Conservation (phyloP, 2,329 filamentous ascomycete species). For the Fusarium palustre region DNA sequence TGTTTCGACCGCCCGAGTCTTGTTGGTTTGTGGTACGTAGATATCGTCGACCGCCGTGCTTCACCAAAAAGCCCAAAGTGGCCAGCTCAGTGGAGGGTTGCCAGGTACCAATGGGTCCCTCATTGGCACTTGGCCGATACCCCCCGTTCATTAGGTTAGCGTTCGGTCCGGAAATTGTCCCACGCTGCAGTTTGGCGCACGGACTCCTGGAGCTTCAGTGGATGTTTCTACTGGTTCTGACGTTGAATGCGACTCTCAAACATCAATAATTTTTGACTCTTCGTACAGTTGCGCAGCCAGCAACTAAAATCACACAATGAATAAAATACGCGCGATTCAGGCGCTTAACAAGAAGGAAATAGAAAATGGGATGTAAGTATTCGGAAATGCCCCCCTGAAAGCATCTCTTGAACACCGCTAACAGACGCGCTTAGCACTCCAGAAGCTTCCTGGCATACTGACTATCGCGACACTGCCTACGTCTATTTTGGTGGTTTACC, state of each 20-base stretch:
- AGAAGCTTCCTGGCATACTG: conserved; percentile 94
- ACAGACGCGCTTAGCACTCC: conserved; percentile 68
- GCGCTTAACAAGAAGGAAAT: conserved; percentile 95
- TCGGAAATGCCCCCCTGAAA: not conserved
- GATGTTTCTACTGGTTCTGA: conserved; percentile 23
- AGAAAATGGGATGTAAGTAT: conserved; percentile 82
- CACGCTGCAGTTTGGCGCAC: conserved; percentile 38
- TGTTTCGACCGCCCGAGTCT: conserved; percentile 4
- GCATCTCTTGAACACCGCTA: not conserved
- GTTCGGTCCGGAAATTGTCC: conserved; percentile 54
- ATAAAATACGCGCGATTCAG: conserved; percentile 91
- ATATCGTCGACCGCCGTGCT: conserved; percentile 42
- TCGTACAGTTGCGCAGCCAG: not conserved
- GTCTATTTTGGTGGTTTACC: conserved; percentile 95
- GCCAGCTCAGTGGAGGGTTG: conserved; percentile 33
- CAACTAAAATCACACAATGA: conserved; percentile 70
- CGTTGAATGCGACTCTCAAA: conserved; percentile 28
- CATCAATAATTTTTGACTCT: conserved; percentile 1
- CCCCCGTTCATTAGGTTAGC: conserved; percentile 38
- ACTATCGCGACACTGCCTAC: conserved; percentile 97
- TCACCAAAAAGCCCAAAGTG: conserved; percentile 43
- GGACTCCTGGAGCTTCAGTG: conserved; percentile 36
- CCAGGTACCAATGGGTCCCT: conserved; percentile 35
- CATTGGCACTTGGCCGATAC: conserved; percentile 25
- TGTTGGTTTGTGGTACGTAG: conserved; percentile 24